Evolutionary conservation across 371 early-diverging fungal genomes (phyloP), one percentile per base, ranked within the genome.

Genomic region (Actinomortierella wolfii): DNA sequence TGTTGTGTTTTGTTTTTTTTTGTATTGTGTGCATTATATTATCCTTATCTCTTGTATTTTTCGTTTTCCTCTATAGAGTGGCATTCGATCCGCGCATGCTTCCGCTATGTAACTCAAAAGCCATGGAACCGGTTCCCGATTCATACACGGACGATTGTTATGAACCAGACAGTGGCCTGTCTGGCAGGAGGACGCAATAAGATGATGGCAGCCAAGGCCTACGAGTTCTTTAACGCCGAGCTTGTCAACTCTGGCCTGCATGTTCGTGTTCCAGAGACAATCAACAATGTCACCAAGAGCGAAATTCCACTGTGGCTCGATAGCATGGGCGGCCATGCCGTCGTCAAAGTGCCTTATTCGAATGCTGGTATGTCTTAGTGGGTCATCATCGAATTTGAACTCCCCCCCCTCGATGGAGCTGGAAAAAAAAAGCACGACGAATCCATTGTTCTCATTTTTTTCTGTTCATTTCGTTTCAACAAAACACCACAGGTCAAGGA

Each of bases 121-220:
- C 96, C 96, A 13, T 96, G 96, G 96, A 91, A 88, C 63, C 86
- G 95, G 6, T 90, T 96, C 67, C 96, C 95, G 18, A 63, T 96
- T 34, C 84, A 89, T 57, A 83, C 91, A 2, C 86, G 86, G 52
- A 96, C 96, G 0, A 66, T 93, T n/a, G 90, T 96, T 7, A 85
- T 96, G 81, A 96, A 96, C 74, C 83, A 90, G 67, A 91, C 93
- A 56, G 88, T 96, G 18, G 89, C 93, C 17, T 96, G 96, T 71
- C 76, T 96, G 2, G 95, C 96, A 20, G 96, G 96, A 43, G 96
- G 96, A 21, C 87, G 95, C 43, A 96, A 96, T 81, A 96, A 96
- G 79, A 92, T 92, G 91, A 93, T 96, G 93, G 96, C 96, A 2
- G 89, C 92, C n/a, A 80, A 92, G 57, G 94, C 96, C 3, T 96